Evolutionary conservation across 2,329 filamentous ascomycete genomes (phyloP), one percentile per base, ranked within the genome.

Genomic region (Hypoxylon sp.): DNA sequence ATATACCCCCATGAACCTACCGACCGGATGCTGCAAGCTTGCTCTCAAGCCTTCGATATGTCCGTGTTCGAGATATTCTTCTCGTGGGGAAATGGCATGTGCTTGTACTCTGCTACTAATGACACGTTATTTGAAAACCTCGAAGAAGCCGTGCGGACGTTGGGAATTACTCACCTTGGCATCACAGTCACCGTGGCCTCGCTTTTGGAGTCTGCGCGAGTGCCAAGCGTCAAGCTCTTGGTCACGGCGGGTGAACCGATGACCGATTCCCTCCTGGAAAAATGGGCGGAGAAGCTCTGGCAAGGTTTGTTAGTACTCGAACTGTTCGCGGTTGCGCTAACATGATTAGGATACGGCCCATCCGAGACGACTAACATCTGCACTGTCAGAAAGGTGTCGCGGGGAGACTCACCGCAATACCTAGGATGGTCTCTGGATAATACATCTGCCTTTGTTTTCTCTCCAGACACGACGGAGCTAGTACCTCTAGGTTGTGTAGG

Each of bases 61-160:
- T 96, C 93, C 0, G 91, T 96, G 0, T 96, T 96, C 74, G 93
- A 97, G 73, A 94, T 96, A 12, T 95, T 97, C 75, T 96, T 93
- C 71, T 83, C 93, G 0, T 96, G 93, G 91, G 85, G 86, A 48
- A 84, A 84, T 32, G 93, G 93, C 3, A 92, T 95, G 81, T 91
- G 90, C 64, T 81, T 97, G 11, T 97, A 92, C 73, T 87, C 91
- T 1, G 90, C 89, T 0, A 85, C 83, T 0, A 93, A 94, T 70
- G 91, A 96, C 70, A 84, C 87, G 1, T 78, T 96, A 0, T 93
- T 95, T 71, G 83, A 83, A 38, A 89, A 96, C 70, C 80, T 96
- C 7, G 91, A 93, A 75, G 76, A 80, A 18, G 82, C 88, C 0
- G 91, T 96, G 58, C 83, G 87, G 2, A 74, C 77, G 0, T 78